Conservation (phyloP, 805 yeast genomes). For the Candida nonsorbophila region DNA sequence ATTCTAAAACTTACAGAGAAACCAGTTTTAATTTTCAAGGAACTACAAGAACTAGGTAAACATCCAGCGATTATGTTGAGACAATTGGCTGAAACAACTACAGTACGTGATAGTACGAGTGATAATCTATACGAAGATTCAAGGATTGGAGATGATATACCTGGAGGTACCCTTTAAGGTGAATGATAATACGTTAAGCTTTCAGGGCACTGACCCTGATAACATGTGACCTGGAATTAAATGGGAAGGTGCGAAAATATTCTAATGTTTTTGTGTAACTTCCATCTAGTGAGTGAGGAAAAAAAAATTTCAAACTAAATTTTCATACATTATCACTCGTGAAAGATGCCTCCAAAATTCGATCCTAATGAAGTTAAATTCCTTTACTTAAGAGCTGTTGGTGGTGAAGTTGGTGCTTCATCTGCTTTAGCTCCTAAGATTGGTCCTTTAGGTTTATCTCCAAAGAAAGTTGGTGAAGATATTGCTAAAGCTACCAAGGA, state of each 20-base stretch:
- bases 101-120: conserved; percentile 17
- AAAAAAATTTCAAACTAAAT: conserved; percentile 10
- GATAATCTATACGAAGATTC: conserved; percentile 27
- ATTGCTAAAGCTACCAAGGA: conserved; percentile 99
- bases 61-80: conserved; percentile 92
- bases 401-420: conserved; percentile 99
- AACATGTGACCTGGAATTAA: not conserved
- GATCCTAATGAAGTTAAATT: conserved; percentile 98
- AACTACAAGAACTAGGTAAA: conserved; percentile 75
- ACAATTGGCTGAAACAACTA: conserved; percentile 51
- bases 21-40: conserved; percentile 83
- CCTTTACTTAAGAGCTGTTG: conserved; percentile 99
- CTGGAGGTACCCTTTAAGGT: conserved; percentile 35
- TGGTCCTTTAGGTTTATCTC: conserved; percentile 99
- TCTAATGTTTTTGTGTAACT: conserved; percentile 4
- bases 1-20: conserved; percentile 78
- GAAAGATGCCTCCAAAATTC: conserved; percentile 91
- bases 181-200: not conserved
- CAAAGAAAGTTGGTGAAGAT: conserved; percentile 99
- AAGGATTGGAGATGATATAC: conserved; percentile 38
- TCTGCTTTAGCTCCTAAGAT: conserved; percentile 99
- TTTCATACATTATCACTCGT: conserved; percentile 7
- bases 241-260: not conserved
- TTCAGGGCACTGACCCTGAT: conserved; percentile 4
- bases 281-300: conserved; percentile 3